Base-by-base conservation (phyloP, 2,329 filamentous ascomycete species). In the Neobulgaria alba region DNA sequence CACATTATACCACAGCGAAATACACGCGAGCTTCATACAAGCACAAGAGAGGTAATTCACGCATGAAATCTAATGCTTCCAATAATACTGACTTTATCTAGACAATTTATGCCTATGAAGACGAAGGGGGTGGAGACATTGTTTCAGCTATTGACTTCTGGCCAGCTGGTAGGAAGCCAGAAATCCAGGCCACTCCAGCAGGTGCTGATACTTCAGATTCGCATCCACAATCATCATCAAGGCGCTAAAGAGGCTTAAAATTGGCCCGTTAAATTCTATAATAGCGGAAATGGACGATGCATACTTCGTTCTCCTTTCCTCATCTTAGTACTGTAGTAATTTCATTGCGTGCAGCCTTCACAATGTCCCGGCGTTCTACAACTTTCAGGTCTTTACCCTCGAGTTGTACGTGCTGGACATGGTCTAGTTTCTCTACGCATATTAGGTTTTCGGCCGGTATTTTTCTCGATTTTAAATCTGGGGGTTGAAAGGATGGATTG, bases 61-160 rank as follows among this genome's bases (percentile, higher is more conserved):
- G 29, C 17, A 34, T 9, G 33, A 30, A 31, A 5, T 33, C 29
- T 38, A 60, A 54, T 33, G 43, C 16, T 37, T 5, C 18, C 12
- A 31, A 45, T 39, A 60, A 26, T 26, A 14, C 58, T 42, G 43
- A 50, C 29, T 30, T 32, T 20, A 38, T 31, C 16, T 57, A 98
- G 92, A 96, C 98, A 54, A 67, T 98, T 38, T 96, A 95, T 65
- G 90, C 92, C 36, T 95, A 95, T 61, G 92, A 98, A 68, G 90
- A 96, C 58, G 92, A 98, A 62, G 71, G 78, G 50, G 90, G 92
- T 53, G 86, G 93, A 60, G 92, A 98, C 60, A 81, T 95, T 38
- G 84, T 98, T 49, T 88, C 92, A 54, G 88, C 87, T 48, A 77
- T 98, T 59, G 92, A 98, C 67, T 98, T 98, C 69, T 98, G 90